Base-by-base conservation (phyloP, 2,329 filamentous ascomycete genomes). In the Ascochyta koolunga region DNA sequence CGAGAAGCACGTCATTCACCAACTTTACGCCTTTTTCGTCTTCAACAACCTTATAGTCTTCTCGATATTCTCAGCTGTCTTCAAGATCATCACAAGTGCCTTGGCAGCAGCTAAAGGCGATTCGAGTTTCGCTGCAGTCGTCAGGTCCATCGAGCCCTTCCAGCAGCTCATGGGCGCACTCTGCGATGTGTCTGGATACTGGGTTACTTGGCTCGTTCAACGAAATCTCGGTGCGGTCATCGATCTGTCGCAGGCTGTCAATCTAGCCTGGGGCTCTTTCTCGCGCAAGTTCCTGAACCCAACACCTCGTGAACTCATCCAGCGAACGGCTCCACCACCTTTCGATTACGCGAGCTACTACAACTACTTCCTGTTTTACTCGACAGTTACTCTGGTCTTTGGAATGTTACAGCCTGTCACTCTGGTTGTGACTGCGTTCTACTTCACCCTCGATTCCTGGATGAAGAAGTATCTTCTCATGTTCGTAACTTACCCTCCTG, bases 291-390 rank as follows among this genome's bases (percentile, higher is more conserved):
- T 97, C 67, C 84, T 90, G 22, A 89, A 86, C 57, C 93, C 93
- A 3, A 98, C 95, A 2, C 95, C 95, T 5, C 84, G 95, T 63
- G 89, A 96, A 73, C 80, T 95, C 63, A 98, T 98, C 63, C 91
- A 96, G 73, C 85, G 95, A 69, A 96, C 93, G 0, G 95, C 95
- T 3, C 95, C 95, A 1, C 93, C 91, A 2, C 82, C 90, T 0
- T 97, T 99, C 72, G 93, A 98, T 64, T 98, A 97, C 69, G 91
- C 95, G 54, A 91, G 86, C 65, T 98, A 98, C 78, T 99, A 97
- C 83, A 98, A 97, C 75, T 98, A 96, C 74, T 97, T 97, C 76
- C 81, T 98, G 25, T 99, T 91, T 77, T 99, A 98, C 78, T 82
- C 89, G 21, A 97, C 93, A 0, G 90, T 98, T 27, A 89, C 91